Conservation (phyloP, 441 rosid genomes). For the Eruca vesicaria region DNA sequence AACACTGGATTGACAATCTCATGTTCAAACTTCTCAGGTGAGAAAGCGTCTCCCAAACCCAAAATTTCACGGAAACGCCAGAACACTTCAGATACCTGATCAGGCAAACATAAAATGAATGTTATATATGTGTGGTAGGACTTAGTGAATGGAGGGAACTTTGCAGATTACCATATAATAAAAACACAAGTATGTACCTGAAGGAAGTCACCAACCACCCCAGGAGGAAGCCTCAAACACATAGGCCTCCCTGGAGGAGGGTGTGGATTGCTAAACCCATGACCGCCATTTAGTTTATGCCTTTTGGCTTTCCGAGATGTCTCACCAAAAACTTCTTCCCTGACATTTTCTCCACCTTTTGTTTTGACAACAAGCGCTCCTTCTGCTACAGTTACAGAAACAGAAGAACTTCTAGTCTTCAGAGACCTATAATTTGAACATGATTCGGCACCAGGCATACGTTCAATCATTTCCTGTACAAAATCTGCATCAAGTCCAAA, state of each 20-base stretch:
- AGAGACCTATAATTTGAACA: slow-evolving; percentile 70
- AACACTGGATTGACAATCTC: slow-evolving; percentile 72
- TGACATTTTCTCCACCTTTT: slow-evolving; percentile 43
- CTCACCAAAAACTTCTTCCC: slow-evolving; percentile 41
- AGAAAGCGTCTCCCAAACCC: slow-evolving; percentile 65
- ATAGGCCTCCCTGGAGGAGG: slow-evolving; percentile 72
- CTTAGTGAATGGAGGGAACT: slow-evolving; percentile 11
- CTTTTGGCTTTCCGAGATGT: slow-evolving; percentile 50
- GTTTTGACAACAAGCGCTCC: slow-evolving; percentile 58
- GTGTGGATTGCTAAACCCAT: slow-evolving; percentile 34
- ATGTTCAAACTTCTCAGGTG: slow-evolving; percentile 67
- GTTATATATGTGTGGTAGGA: slow-evolving; percentile 14
- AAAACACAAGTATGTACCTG: slow-evolving; percentile 59
- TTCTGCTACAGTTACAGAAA: slow-evolving; percentile 58
- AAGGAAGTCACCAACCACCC: slow-evolving; percentile 84
- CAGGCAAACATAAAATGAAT: slow-evolving; percentile 31
- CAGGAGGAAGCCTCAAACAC: slow-evolving; percentile 71
- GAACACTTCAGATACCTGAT: slow-evolving; percentile 81
- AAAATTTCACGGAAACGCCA: slow-evolving; percentile 75
- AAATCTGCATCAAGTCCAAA: slow-evolving; percentile 91
- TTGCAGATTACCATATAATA: slow-evolving; percentile 15
- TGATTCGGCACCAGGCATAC: slow-evolving; percentile 67
- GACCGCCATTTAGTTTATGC: slow-evolving; percentile 45
- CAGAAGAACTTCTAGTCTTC: slow-evolving; percentile 53
- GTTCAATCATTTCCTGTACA: slow-evolving; percentile 89